Conservation (phyloP, 257 asterid species). For the Solanum commersonii region DNA sequence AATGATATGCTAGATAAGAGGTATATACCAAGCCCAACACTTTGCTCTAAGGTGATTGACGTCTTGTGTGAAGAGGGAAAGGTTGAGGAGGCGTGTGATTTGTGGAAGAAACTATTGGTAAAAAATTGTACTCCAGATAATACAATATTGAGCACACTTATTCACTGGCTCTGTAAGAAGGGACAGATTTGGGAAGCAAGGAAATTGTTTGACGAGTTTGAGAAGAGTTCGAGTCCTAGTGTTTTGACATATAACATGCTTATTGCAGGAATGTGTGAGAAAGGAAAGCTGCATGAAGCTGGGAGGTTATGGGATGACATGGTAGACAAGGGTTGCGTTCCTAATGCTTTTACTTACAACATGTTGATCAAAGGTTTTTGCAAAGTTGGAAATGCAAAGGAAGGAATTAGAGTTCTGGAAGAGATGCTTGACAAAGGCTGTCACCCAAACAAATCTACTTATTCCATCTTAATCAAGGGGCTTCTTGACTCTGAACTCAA, state of each 20-base stretch:
- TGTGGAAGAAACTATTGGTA: constrained; percentile 62
- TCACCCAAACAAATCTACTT: constrained; percentile 53
- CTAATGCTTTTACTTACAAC: constrained; percentile 74
- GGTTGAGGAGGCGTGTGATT: constrained; percentile 57
- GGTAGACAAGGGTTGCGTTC: constrained; percentile 65
- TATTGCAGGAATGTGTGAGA: constrained; percentile 81
- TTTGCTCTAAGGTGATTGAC: constrained; percentile 77
- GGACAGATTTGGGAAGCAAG: constrained; percentile 69
- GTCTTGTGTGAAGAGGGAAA: constrained; percentile 62
- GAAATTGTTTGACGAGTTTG: constrained; percentile 75
- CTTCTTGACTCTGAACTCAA: constrained; percentile 35
- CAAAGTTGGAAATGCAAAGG: constrained; percentile 53
- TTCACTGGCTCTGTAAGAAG: constrained; percentile 78
- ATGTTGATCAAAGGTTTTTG: constrained; percentile 71
- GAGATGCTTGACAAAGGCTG: constrained; percentile 70
- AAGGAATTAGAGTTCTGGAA: constrained; percentile 54
- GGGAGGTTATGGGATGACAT: constrained; percentile 93
- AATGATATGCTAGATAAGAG: constrained; percentile 74
- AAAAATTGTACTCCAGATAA: constrained; percentile 81
- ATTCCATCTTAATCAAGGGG: constrained; percentile 44
- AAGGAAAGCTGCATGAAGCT: constrained; percentile 75
- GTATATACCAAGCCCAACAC: constrained; percentile 51
- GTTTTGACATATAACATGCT: constrained; percentile 68
- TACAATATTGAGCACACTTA: constrained; percentile 56
- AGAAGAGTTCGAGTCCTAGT: constrained; percentile 64